A percentile compares a stretch with the other conserved stretches of the same genome.
Evolutionary conservation across 1,284 basidiomycete species (phyloP).

Genomic region (Ceratobasidium sp.): DNA sequence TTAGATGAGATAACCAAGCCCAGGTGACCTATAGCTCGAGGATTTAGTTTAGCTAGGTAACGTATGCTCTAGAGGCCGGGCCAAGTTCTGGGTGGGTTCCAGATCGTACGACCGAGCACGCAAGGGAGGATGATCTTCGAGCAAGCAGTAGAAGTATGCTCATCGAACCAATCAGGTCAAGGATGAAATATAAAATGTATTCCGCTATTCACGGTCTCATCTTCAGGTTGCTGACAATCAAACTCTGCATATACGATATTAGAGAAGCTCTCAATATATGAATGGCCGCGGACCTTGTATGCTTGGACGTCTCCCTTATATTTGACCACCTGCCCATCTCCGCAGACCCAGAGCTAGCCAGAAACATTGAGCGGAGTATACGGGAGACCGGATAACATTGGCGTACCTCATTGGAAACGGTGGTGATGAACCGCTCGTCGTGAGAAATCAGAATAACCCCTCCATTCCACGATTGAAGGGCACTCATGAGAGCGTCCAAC

Average conservation of each 20-base stretch:
- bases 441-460: conserved; percentile 95
- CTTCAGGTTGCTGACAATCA: conserved; percentile 86
- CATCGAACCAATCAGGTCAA: not conserved
- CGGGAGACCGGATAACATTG: conserved; percentile 47
- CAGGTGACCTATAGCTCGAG: conserved; percentile 27
- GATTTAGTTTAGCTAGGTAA: conserved; percentile 8
- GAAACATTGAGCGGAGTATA: not conserved
- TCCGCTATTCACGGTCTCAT: conserved; percentile 56
- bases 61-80: not conserved
- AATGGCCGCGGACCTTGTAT: conserved; percentile 78
- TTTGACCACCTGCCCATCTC: conserved; percentile 83
- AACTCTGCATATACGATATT: conserved; percentile 62
- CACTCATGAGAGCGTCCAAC: conserved; percentile 94
- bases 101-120: conserved; percentile 3
- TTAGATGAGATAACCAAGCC: conserved; percentile 17
- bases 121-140: not conserved
- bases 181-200: not conserved
- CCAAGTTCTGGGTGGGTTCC: conserved; percentile 4
- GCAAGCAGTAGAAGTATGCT: not conserved
- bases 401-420: conserved; percentile 78
- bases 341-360: conserved; percentile 87
- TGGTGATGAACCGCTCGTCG: conserved; percentile 93
- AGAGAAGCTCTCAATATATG: conserved; percentile 43
- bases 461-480: conserved; percentile 93
- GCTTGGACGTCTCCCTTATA: conserved; percentile 91